Base-by-base conservation (phyloP, 2,329 filamentous ascomycete genomes). In the Aspergillus calidoustus region DNA sequence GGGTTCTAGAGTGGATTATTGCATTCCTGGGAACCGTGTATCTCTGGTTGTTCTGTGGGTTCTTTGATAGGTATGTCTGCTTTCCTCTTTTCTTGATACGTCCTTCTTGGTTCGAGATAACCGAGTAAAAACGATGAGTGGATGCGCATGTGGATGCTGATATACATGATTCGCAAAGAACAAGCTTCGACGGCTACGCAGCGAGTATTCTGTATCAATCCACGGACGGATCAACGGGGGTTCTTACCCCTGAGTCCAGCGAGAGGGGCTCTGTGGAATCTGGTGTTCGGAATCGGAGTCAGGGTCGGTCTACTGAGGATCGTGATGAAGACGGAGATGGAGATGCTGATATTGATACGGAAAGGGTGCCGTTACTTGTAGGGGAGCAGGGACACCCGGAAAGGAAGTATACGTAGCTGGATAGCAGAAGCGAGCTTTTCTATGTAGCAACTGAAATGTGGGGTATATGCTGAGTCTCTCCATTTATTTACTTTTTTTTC, bases 1-100 rank as follows among this genome's bases (percentile, higher is more conserved):
- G 63, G 6, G 63, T 69, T 11, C 43, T 69, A 38, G 67, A 69
- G 51, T 69, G 67, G 67, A 54, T 68, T 19, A 68, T 69, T 47
- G 67, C 65, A 0, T 69, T 69, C 31, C 30, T 68, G 17, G 66
- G 67, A 0, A 67, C 66, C 8, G 46, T 61, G 5, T 69, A 69
- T 55, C 31, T 69, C 38, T 68, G 67, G 65, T 43, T 69, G 30
- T 68, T 69, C 53, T 62, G 63, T 38, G 67, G 67, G 11, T 68
- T 69, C 28, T 66, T 68, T 13, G 64, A 67, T 61, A 57, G 62
- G 65, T 68, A 66, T 13, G 31, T 41, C 52, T n/a, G 28, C 28
- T 11, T 19, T 9, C 15, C 31, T 31, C 8, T 22, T 43, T 30
- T 25, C 11, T 31, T 34, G 11, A 8, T 17, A 28, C 25, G 25